phyloP scores from a whole-genome alignment of 1,284 basidiomycete genomes.

The Leccinum griseonigrum region DNA sequence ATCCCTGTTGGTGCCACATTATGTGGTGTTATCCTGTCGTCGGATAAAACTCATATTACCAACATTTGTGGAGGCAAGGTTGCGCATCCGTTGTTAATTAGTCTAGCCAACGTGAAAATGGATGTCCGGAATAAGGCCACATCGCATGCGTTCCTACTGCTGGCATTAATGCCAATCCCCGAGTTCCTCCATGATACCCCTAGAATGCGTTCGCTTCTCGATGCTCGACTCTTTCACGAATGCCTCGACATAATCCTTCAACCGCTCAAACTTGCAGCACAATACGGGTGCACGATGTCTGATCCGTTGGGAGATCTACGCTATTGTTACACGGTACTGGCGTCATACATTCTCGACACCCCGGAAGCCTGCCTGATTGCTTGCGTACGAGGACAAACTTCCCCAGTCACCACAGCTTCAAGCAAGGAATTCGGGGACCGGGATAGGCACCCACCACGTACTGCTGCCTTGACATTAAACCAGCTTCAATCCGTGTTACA shows the following conservation, averaged over 20 bases:
- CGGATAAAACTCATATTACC: conserved; percentile 36
- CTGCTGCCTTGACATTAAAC: neutral
- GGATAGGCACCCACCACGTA: neutral
- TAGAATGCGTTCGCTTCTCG: neutral
- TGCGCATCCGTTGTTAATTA: conserved; percentile 35
- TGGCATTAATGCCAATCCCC: conserved; percentile 32
- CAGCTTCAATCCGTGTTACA: neutral
- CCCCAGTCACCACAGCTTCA: conserved; percentile 2
- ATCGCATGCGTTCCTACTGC: conserved; percentile 29
- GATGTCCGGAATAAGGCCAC: conserved; percentile 31
- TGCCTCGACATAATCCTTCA: conserved; percentile 30
- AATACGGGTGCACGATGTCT: conserved; percentile 26
- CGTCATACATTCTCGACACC: conserved; percentile 6
- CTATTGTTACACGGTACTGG: conserved; percentile 3
- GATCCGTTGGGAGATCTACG: conserved; percentile 23
- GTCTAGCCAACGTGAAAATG: conserved; percentile 34
- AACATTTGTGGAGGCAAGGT: conserved; percentile 13
- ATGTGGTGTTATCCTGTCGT: conserved; percentile 25
- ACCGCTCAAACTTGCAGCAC: conserved; percentile 32
- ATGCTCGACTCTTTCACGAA: conserved; percentile 28
- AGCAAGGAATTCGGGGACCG: conserved; percentile 5
- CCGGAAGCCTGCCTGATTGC: conserved; percentile 5
- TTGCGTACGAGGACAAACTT: conserved; percentile 6
- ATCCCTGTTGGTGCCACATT: conserved; percentile 24
- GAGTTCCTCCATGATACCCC: conserved; percentile 16